Base-by-base conservation (phyloP, 164 flowering plant genomes). In the Aristolochia fimbriata region DNA sequence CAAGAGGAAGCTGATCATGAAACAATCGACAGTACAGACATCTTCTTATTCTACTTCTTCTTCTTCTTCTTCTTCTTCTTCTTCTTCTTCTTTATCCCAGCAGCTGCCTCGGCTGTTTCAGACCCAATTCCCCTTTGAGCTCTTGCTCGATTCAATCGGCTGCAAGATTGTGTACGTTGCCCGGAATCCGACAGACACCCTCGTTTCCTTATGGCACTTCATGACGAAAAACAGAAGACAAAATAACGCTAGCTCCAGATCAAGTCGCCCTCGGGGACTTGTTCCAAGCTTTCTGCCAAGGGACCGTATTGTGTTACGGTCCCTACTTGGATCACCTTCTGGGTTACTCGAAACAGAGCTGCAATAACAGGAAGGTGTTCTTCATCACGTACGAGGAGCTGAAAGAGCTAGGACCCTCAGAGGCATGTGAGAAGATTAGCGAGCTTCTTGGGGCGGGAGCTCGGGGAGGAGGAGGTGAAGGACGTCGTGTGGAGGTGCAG, bases 181-280 rank as follows among this genome's bases (percentile, higher is more conserved):
- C 24, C 15, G 55, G 11, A 51, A 51, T 20, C 55, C 55, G 2
- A 51, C 12, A 23, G 55, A 51, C 21, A 17, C 55, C 1, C 20
- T 51, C 20, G 49, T 51, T 51, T n/a, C 55, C 1, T 15, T 23
- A 12, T 51, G 55, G 55, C 21, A 51, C 55, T 51, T 51, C 55
- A 17, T n/a, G n/a, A n/a, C n/a, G n/a, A n/a, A n/a, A n/a, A n/a
- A n/a, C n/a, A n/a, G n/a, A n/a, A n/a, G n/a, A n/a, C 23, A 51
- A 51, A 23, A 9, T 10, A 3, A 51, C 23, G 19, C 9, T 20
- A 2, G 55, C 13, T n/a, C 11, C 7, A 20, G 1, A 20, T 21
- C 55, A 51, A n/a, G 12, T 15, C 13, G 17, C 23, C 2, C 20
- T 21, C 20, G 55, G 20, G 55, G 55, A 51, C 4, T 2, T 17